Base-by-base conservation (phyloP, 176 grass and related monocot genomes). In the Calamus simplicifolius region DNA sequence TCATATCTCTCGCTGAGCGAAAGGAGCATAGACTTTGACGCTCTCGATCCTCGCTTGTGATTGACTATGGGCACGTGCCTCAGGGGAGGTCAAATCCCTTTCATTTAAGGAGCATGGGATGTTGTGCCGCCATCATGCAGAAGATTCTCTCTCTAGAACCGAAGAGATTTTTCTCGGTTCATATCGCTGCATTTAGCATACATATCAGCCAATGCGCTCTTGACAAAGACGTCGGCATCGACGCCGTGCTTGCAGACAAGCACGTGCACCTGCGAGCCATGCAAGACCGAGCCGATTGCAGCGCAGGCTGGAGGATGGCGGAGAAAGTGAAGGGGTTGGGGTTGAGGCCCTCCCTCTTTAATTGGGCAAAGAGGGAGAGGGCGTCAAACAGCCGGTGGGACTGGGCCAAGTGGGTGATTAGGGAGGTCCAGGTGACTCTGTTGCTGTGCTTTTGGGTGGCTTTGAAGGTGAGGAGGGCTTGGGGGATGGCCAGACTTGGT, bases 121-220 rank as follows among this genome's bases (percentile, higher is more conserved):
- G n/a, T n/a, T n/a, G n/a, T n/a, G n/a, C n/a, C n/a, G n/a, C n/a
- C n/a, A n/a, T n/a, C n/a, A n/a, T n/a, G n/a, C n/a, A n/a, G n/a
- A n/a, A n/a, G n/a, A n/a, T n/a, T n/a, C n/a, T n/a, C n/a, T n/a
- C n/a, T n/a, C n/a, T n/a, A n/a, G n/a, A n/a, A n/a, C n/a, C n/a
- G n/a, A n/a, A n/a, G n/a, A n/a, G n/a, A n/a, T n/a, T 38, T 27
- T 49, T 86, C 51, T 25, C 49, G 21, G 65, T 3, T 62, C 71
- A 82, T 74, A 43, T 75, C 67, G 26, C 75, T 57, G 52, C 14
- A 25, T 29, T 82, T 82, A 48, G 79, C 66, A 67, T 87, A 87
- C 71, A 27, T 64, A 49, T 79, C 74, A 1, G 70, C 61, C 52
- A 82, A n/a, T 0, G 75, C 79, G 19, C 67, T 79, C 56, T 27